Percentiles rank a stretch among this genome's conserved stretches.
These are phyloP conservation scores for Syzygium aqueum DNA, from an alignment of 345 rosid genomes.

Conservation along the genomic window DNA sequence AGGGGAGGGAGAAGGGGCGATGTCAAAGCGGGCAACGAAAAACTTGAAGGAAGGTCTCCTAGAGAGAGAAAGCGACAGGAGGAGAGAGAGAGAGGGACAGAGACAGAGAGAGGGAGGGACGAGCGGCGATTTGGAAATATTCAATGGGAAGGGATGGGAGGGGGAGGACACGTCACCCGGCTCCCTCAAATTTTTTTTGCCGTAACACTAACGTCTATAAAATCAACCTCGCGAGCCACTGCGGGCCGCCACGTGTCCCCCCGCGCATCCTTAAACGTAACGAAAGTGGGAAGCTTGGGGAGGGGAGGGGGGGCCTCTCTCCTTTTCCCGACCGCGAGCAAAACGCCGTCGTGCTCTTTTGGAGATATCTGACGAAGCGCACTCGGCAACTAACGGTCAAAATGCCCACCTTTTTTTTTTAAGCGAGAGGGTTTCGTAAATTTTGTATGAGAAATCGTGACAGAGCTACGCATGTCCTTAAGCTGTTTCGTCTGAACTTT, in stretches of 20 bases:
- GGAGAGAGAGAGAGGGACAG: conserved; percentile 1
- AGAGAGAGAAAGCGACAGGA: conserved; percentile 3
- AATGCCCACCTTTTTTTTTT: neutral
- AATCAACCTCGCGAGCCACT: neutral
- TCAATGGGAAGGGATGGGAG: neutral
- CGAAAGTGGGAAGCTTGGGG: neutral
- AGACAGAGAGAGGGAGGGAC: neutral
- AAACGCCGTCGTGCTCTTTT: neutral
- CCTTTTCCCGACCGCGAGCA: no score
- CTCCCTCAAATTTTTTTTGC: conserved; percentile 27
- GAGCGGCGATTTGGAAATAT: conserved; percentile 13
- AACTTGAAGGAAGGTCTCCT: conserved; percentile 1
- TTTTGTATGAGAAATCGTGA: neutral
- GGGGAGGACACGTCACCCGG: no score
- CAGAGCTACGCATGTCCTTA: no score
- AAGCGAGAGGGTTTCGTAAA: neutral
- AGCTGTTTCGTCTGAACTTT: no score
- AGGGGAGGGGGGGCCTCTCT: neutral
- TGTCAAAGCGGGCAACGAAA: conserved; percentile 2
- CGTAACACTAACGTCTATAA: conserved; percentile 46
- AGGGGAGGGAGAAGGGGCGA: neutral
- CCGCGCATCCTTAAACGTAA: neutral
- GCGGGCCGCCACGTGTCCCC: neutral
- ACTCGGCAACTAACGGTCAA: neutral
- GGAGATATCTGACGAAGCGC: neutral